phyloP scores from a whole-genome alignment of 179 eudicot species.

The Beta corolliflora region DNA sequence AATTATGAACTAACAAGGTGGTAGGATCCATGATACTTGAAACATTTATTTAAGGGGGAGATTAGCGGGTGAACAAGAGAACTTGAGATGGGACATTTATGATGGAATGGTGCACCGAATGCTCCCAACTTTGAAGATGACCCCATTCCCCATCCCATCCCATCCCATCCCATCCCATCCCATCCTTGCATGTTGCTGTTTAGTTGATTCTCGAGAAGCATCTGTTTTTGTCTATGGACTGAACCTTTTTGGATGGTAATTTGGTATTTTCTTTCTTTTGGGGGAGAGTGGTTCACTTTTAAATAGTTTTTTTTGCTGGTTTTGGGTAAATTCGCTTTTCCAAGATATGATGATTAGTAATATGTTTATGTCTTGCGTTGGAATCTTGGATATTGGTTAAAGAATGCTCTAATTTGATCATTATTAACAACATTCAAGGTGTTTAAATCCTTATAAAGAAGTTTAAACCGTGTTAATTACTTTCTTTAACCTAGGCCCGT shows the following conservation, averaged over 20 bases:
- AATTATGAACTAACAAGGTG: too few relatives aligned
- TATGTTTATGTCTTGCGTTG: neutral
- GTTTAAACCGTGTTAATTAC: neutral
- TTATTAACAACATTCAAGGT: neutral
- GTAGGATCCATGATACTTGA: too few relatives aligned
- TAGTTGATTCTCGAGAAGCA: constrained; percentile 17
- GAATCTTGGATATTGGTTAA: neutral
- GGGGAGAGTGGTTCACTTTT: neutral
- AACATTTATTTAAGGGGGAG: neutral
- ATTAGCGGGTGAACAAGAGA: neutral
- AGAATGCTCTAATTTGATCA: neutral
- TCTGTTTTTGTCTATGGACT: constrained; percentile 10
- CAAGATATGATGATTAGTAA: neutral
- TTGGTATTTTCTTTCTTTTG: neutral
- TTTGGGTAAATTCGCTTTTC: neutral
- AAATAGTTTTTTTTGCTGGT: neutral
- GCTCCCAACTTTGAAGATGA: constrained; percentile 9
- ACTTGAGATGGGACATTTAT: constrained; percentile 1
- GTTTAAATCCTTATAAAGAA: neutral
- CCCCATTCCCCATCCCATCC: constrained; percentile 4
- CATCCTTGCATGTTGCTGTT: neutral
- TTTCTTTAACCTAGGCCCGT: too few relatives aligned
- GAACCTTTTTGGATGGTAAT: neutral
- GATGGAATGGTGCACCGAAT: constrained; percentile 23
- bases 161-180: neutral